Evolutionary conservation across 2,329 filamentous ascomycete genomes (phyloP).

Genomic region (Rachicladosporium sp.): DNA sequence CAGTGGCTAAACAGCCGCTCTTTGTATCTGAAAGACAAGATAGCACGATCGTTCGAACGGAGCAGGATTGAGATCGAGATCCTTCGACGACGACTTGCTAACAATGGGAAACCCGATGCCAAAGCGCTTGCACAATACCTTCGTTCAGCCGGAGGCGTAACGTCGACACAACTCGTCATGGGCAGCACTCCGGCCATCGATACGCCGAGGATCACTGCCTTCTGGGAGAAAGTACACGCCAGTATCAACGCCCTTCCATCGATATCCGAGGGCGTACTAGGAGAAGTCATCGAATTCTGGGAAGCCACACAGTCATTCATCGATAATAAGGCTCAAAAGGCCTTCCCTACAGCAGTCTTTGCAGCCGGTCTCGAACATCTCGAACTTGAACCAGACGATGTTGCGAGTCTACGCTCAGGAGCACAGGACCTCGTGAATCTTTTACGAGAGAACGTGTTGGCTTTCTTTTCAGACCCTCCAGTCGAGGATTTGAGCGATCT

Average conservation of each 20-base stretch:
- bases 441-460: slow-evolving; percentile 64
- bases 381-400: slow-evolving; percentile 58
- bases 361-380: slow-evolving; percentile 70
- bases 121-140: slow-evolving; percentile 64
- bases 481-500: slow-evolving; percentile 82
- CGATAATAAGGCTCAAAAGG: slow-evolving; percentile 68
- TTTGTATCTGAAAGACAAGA: slow-evolving; percentile 78
- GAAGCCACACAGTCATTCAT: slow-evolving; percentile 84
- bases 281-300: slow-evolving; percentile 89
- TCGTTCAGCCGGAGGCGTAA: slow-evolving; percentile 45
- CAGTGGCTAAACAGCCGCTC: slow-evolving; percentile 86
- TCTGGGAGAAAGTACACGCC: slow-evolving; percentile 79
- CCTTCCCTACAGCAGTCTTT: slow-evolving; percentile 45
- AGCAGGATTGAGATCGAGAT: slow-evolving; percentile 88
- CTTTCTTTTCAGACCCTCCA: slow-evolving; percentile 78
- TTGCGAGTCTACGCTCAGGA: slow-evolving; percentile 61
- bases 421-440: slow-evolving; percentile 71
- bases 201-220: slow-evolving; percentile 64
- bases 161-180: slow-evolving; percentile 11
- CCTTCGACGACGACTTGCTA: slow-evolving; percentile 66
- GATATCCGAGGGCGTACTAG: slow-evolving; percentile 61
- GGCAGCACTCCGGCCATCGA: slow-evolving; percentile 52
- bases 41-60: slow-evolving; percentile 68
- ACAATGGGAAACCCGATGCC: slow-evolving; percentile 56
- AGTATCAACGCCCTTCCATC: slow-evolving; percentile 68